Percentiles rank a stretch among this genome's conserved stretches.
Conservation (phyloP, 495 filamentous ascomycete species). For the Penicillium coffeae region DNA sequence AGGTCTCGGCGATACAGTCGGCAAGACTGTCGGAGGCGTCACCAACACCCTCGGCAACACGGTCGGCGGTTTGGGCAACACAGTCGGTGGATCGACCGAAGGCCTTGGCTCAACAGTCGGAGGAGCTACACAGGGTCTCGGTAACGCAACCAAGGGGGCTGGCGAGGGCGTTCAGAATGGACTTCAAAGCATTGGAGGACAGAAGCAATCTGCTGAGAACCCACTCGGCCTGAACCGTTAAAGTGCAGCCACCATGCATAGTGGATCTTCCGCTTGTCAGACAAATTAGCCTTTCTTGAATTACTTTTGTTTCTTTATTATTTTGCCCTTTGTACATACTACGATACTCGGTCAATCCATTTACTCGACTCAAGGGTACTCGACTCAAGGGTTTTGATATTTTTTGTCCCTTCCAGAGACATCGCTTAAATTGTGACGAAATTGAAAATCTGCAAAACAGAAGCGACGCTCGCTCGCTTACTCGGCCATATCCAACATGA, state of each 20-base stretch:
- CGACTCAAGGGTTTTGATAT: no score
- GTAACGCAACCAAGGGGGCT: conserved; percentile 29
- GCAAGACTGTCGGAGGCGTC: conserved; percentile 35
- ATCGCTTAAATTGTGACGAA: no score
- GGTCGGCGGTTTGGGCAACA: conserved; percentile 33
- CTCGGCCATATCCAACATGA: no score
- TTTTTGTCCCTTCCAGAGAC: no score
- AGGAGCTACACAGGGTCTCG: conserved; percentile 28
- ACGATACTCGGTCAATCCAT: no score
- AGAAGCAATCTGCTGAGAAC: conserved; percentile 24
- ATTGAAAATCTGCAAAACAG: no score
- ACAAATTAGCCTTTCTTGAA: no score
- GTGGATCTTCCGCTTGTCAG: no score
- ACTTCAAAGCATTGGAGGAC: conserved; percentile 13
- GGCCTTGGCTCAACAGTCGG: conserved; percentile 34
- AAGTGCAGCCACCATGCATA: background rate
- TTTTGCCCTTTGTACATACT: no score
- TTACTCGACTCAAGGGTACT: no score
- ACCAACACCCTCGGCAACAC: conserved; percentile 31
- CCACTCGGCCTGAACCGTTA: conserved; percentile 18
- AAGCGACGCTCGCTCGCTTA: no score
- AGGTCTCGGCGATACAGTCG: conserved; percentile 32
- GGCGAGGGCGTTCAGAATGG: conserved; percentile 12
- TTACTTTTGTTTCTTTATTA: no score
- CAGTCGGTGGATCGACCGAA: conserved; percentile 29